A percentile compares a stretch with the other conserved stretches of the same genome.
These are phyloP conservation scores for Triglochin maritima DNA, from an alignment of 106 monocot species.

Conservation along the genomic window DNA sequence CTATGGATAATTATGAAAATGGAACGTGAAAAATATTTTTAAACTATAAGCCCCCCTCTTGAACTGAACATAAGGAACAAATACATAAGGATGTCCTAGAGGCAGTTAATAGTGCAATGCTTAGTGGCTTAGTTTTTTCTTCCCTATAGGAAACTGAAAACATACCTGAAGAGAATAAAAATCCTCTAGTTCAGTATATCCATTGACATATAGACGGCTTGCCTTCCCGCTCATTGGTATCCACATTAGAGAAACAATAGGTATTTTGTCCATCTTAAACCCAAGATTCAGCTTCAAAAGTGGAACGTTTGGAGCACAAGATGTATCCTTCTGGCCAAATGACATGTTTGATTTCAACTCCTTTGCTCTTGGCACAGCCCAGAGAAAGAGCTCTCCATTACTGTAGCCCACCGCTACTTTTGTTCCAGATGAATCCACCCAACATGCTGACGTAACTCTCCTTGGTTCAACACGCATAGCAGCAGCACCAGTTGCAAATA, in stretches of 20 bases:
- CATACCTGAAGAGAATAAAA: constrained; percentile 62
- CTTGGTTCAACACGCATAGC: constrained; percentile 33
- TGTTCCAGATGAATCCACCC: constrained; percentile 62
- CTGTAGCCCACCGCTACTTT: constrained; percentile 69
- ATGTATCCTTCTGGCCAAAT: constrained; percentile 13
- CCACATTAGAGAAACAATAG: constrained; percentile 59
- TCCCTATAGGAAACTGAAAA: background rate
- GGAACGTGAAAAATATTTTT: too few species aligned
- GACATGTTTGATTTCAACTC: constrained; percentile 13
- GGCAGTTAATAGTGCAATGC: background rate
- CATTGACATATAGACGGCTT: constrained; percentile 64
- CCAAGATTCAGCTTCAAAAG: constrained; percentile 76
- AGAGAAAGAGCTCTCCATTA: constrained; percentile 72
- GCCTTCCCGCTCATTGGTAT: constrained; percentile 33
- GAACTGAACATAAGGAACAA: too few species aligned
- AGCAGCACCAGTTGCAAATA: constrained; percentile 36
- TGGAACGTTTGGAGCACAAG: constrained; percentile 36
- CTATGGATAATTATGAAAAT: too few species aligned
- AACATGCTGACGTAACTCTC: constrained; percentile 54
- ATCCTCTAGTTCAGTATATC: constrained; percentile 33
- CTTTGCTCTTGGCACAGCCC: constrained; percentile 39
- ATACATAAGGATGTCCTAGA: background rate
- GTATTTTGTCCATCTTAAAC: constrained; percentile 69
- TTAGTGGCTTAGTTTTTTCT: background rate
- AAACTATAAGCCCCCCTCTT: too few species aligned